phyloP scores from a whole-genome alignment of 1,284 basidiomycete species.

The Apiotrichum akiyoshidainum region DNA sequence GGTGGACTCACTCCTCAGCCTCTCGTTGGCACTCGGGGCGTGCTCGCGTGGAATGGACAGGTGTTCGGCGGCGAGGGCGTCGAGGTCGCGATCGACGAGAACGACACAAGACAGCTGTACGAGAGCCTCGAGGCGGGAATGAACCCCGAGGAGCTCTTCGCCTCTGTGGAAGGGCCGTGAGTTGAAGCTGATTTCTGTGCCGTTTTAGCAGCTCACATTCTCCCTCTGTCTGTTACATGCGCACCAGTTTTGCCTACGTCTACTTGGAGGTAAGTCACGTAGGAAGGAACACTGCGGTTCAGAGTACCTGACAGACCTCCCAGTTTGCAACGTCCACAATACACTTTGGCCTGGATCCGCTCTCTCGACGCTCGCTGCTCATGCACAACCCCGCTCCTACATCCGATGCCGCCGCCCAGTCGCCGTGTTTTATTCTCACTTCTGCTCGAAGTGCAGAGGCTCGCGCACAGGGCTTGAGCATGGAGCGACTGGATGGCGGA shows the following conservation, averaged over 20 bases:
- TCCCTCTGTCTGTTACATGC: too few relatives aligned
- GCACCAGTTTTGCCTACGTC: constrained; percentile 77
- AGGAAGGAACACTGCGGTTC: neutral
- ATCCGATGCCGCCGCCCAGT: too few relatives aligned
- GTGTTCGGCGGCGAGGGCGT: constrained; percentile 67
- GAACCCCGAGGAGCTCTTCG: constrained; percentile 58
- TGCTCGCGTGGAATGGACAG: constrained; percentile 90
- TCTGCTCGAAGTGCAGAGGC: constrained; percentile 28
- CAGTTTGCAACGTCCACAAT: constrained; percentile 56
- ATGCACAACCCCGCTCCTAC: constrained; percentile 41
- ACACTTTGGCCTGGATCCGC: constrained; percentile 80
- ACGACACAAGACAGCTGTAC: constrained; percentile 73
- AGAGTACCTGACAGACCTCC: neutral
- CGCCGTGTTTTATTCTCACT: constrained; percentile 24
- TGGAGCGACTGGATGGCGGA: constrained; percentile 39
- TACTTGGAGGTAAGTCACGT: constrained; percentile 69
- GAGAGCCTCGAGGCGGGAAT: constrained; percentile 55
- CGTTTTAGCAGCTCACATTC: too few relatives aligned
- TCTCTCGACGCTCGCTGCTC: constrained; percentile 85
- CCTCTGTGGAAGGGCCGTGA: constrained; percentile 79
- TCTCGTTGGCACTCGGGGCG: constrained; percentile 57
- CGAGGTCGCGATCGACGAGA: constrained; percentile 63
- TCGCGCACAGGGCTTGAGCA: constrained; percentile 18
- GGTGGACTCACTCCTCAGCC: constrained; percentile 70
- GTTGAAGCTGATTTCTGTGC: constrained; percentile 46